phyloP scores from a whole-genome alignment of 2,329 filamentous ascomycete species.

The Microcera coccophila region DNA sequence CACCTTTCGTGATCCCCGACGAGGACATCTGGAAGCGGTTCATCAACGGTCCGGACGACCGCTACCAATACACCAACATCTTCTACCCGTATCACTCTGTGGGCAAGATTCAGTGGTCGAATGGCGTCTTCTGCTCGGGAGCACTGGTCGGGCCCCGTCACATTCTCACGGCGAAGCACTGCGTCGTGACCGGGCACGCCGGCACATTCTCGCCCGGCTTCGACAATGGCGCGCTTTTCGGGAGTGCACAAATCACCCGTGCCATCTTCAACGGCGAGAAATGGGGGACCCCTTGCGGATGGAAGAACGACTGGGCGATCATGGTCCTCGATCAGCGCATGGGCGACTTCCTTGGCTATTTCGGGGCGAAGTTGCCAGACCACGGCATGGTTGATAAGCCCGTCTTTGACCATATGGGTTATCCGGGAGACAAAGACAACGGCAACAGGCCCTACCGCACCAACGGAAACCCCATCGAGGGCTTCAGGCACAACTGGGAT shows the following conservation, averaged over 20 bases:
- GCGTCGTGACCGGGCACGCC: slow-evolving; percentile 18
- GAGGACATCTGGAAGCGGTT: slow-evolving; percentile 12
- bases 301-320: slow-evolving; percentile 27
- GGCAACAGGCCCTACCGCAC: slow-evolving; percentile 12
- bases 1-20: not conserved
- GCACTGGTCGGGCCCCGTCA: slow-evolving; percentile 29
- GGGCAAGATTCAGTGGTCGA: slow-evolving; percentile 19
- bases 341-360: slow-evolving; percentile 22
- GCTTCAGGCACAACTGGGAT: slow-evolving; percentile 1
- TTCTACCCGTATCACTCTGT: slow-evolving; percentile 20
- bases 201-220: slow-evolving; percentile 24
- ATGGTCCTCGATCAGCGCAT: slow-evolving; percentile 23
- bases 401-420: slow-evolving; percentile 19
- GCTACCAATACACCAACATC: slow-evolving; percentile 14
- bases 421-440: slow-evolving; percentile 17
- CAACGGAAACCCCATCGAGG: slow-evolving; percentile 3
- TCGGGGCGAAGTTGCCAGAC: slow-evolving; percentile 20
- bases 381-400: slow-evolving; percentile 11
- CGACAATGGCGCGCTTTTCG: slow-evolving; percentile 18
- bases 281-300: slow-evolving; percentile 12
- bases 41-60: slow-evolving; percentile 22
- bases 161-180: slow-evolving; percentile 27
- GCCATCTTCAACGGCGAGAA: not conserved
- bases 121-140: slow-evolving; percentile 25
- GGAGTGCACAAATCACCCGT: not conserved